A percentile compares a stretch with the other conserved stretches of the same genome.
These are phyloP conservation scores for Hemisphaericaspora lyxosophila DNA, from an alignment of 1,139 yeast species.

Conservation along the genomic window DNA sequence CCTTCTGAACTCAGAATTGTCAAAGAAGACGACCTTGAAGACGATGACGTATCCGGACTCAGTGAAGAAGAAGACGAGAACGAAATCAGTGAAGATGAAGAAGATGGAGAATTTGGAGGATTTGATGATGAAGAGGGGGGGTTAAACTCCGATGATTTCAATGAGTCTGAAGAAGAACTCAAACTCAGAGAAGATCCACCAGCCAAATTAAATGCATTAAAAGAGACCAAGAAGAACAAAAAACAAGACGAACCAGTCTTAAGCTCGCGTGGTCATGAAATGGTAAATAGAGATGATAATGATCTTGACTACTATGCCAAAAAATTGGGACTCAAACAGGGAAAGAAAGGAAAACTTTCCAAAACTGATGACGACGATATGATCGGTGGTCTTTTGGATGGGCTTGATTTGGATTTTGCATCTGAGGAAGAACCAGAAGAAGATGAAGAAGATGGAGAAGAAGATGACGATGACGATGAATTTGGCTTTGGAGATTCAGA, in stretches of 20 bases:
- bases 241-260: slow-evolving; percentile 13
- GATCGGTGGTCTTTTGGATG: slow-evolving; percentile 74
- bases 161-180: slow-evolving; percentile 16
- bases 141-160: slow-evolving; percentile 8
- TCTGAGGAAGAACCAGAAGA: slow-evolving; percentile 16
- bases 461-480: slow-evolving; percentile 13
- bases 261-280: slow-evolving; percentile 43
- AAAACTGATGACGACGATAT: slow-evolving; percentile 64
- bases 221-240: slow-evolving; percentile 26
- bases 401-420: slow-evolving; percentile 62
- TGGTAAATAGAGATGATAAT: slow-evolving; percentile 63
- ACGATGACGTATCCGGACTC: slow-evolving; percentile 19
- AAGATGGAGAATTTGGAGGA: slow-evolving; percentile 11
- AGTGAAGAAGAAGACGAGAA: slow-evolving; percentile 14
- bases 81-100: slow-evolving; percentile 17
- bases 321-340: slow-evolving; percentile 68
- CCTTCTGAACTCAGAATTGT: slow-evolving; percentile 18
- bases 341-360: slow-evolving; percentile 40
- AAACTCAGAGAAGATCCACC: slow-evolving; percentile 32
- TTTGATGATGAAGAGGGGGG: slow-evolving; percentile 7
- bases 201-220: slow-evolving; percentile 45
- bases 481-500: slow-evolving; percentile 23
- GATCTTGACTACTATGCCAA: slow-evolving; percentile 84
- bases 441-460: slow-evolving; percentile 10
- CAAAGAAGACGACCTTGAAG: slow-evolving; percentile 30